Conservation (phyloP, 2,329 filamentous ascomycete genomes). For the Nemania bipapillata region DNA sequence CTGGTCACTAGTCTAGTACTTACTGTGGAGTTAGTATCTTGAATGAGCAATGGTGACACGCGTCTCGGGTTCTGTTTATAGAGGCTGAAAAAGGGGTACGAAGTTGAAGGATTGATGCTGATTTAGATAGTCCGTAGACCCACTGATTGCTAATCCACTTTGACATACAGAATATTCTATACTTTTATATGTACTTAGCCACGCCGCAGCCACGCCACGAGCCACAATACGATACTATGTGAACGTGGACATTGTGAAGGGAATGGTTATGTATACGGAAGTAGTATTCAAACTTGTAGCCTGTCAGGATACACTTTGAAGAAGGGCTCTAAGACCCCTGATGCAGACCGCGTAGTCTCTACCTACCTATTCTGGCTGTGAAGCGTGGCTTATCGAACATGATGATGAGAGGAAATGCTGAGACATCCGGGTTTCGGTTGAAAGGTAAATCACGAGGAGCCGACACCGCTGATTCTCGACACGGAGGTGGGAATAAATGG, state of each 20-base stretch:
- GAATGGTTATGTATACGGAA: no score
- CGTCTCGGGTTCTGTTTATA: neutral
- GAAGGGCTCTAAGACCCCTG: no score
- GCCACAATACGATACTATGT: no score
- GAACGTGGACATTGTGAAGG: no score
- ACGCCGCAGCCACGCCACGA: no score
- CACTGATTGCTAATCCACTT: neutral
- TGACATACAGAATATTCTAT: no score
- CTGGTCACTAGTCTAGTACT: neutral
- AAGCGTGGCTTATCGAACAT: neutral
- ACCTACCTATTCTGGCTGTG: no score
- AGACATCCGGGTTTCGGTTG: slow-evolving; percentile 8
- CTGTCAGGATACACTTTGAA: no score
- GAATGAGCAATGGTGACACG: neutral
- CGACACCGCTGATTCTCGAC: slow-evolving; percentile 23
- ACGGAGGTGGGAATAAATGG: neutral
- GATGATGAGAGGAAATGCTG: neutral
- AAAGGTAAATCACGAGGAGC: slow-evolving; percentile 11
- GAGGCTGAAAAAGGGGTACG: neutral
- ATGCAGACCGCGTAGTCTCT: no score
- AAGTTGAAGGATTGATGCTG: neutral
- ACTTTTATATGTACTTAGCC: no score
- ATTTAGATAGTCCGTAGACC: neutral
- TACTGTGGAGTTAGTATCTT: neutral
- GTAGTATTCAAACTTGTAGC: no score